Percentiles rank a stretch among this genome's conserved stretches.
Conservation (phyloP, 2,329 filamentous ascomycete genomes). For the Trichoderma sp. region DNA sequence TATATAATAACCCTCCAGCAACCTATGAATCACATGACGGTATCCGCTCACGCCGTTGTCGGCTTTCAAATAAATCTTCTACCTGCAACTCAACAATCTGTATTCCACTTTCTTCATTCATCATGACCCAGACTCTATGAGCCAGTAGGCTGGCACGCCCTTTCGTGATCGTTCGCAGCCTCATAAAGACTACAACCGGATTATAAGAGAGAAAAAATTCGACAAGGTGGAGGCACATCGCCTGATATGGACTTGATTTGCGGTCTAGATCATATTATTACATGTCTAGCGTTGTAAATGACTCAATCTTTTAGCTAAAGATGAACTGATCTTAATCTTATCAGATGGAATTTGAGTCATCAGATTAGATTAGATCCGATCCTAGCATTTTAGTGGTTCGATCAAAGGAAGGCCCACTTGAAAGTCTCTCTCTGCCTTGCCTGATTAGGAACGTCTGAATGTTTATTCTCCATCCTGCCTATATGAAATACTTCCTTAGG, state of each 20-base stretch:
- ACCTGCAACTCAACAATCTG: background rate
- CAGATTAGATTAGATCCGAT: constrained; percentile 14
- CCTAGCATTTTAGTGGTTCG: background rate
- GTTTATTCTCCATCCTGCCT: background rate
- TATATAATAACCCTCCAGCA: background rate
- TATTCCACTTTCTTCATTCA: background rate
- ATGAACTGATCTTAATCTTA: constrained; percentile 13
- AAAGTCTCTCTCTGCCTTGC: background rate
- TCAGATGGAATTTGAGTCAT: constrained; percentile 9
- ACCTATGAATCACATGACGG: background rate
- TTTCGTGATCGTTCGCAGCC: background rate
- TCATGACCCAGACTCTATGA: background rate
- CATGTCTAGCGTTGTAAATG: background rate
- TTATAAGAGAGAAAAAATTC: background rate
- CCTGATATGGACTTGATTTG: background rate
- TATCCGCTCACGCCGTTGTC: background rate
- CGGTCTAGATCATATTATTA: constrained; percentile 1
- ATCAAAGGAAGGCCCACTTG: background rate
- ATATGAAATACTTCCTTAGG: background rate
- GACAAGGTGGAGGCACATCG: background rate
- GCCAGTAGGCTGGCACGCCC: background rate
- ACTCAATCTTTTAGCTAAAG: constrained; percentile 6
- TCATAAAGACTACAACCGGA: background rate
- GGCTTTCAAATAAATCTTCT: background rate
- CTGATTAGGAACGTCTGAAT: background rate